Conservation (phyloP, 768 basidiomycete genomes). For the Polyporus arcularius region DNA sequence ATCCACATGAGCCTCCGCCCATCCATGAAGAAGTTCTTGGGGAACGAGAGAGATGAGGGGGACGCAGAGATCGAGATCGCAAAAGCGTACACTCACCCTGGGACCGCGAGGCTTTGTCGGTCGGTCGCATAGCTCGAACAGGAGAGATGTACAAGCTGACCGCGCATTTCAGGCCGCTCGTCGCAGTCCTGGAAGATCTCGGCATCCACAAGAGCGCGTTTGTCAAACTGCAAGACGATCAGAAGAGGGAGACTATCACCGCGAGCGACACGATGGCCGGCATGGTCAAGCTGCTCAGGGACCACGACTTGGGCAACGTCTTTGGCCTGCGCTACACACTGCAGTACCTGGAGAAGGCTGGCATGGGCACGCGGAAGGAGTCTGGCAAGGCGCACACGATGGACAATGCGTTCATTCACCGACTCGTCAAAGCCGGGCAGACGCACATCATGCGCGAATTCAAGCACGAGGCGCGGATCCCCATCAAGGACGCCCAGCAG, state of each 20-base stretch:
- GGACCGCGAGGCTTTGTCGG: constrained; percentile 71
- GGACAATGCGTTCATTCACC: constrained; percentile 23
- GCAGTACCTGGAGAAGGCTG: constrained; percentile 41
- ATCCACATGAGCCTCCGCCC: constrained; percentile 66
- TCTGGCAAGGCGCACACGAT: constrained; percentile 10
- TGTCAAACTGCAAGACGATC: constrained; percentile 56
- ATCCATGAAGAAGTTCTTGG: constrained; percentile 77
- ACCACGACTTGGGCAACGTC: constrained; percentile 43
- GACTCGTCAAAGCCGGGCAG: constrained; percentile 40
- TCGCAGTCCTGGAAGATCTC: constrained; percentile 79
- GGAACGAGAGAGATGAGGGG: constrained; percentile 41
- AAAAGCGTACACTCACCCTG: constrained; percentile 58
- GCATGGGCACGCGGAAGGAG: constrained; percentile 15
- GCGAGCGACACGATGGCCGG: constrained; percentile 56
- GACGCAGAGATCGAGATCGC: constrained; percentile 74
- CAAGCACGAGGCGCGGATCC: constrained; percentile 76
- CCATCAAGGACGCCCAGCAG: constrained; percentile 63
- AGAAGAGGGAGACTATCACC: constrained; percentile 56
- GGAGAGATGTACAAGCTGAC: neutral
- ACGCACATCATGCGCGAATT: constrained; percentile 71
- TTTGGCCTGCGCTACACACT: constrained; percentile 57
- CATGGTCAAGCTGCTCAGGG: constrained; percentile 49
- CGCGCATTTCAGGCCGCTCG: constrained; percentile 50
- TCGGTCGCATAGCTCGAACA: constrained; percentile 28
- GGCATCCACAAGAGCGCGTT: constrained; percentile 61